A percentile compares a stretch with the other conserved stretches of the same genome.
These are phyloP conservation scores for Phytophthora multivora DNA, from an alignment of 352 stramenopile species.

Conservation along the genomic window DNA sequence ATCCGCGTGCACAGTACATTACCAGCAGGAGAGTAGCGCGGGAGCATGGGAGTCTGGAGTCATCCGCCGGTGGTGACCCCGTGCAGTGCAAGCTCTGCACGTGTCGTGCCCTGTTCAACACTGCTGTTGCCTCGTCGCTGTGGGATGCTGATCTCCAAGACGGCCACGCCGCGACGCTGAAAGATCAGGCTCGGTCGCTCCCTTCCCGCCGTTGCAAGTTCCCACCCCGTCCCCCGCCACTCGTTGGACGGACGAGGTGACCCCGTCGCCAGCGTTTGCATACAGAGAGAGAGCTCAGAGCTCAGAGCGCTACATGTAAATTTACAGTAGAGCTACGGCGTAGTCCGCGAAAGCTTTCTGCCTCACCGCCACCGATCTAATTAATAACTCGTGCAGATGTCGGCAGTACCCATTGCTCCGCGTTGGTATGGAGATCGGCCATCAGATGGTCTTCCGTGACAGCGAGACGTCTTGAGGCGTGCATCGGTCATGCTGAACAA, in stretches of 20 bases:
- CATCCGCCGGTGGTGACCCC: conserved; percentile 7
- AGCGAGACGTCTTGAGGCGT: background rate
- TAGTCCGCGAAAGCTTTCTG: background rate
- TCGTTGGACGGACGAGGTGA: background rate
- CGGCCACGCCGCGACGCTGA: background rate
- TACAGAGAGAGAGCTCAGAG: conserved; percentile 5
- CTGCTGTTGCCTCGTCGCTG: conserved; percentile 24
- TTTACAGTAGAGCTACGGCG: no score
- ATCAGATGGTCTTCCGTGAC: conserved; percentile 17
- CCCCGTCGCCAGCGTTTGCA: background rate
- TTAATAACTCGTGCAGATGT: conserved; percentile 13
- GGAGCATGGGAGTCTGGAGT: conserved; percentile 1
- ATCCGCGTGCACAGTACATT: conserved; percentile 1
- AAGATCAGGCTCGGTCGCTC: conserved; percentile 9
- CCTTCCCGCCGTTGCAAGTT: conserved; percentile 34
- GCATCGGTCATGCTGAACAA: conserved; percentile 13
- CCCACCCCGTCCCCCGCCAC: background rate
- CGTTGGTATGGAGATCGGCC: conserved; percentile 22
- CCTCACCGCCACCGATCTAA: background rate
- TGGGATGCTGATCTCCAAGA: conserved; percentile 6
- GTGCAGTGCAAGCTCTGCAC: conserved; percentile 5
- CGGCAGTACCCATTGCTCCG: conserved; percentile 11
- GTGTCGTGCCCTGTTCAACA: conserved; percentile 12
- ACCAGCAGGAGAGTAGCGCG: conserved; percentile 3
- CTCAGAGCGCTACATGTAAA: no score